A percentile compares a stretch with the other conserved stretches of the same genome.
Conservation (phyloP, 495 filamentous ascomycete genomes). For the Aspergillus hancockii region DNA sequence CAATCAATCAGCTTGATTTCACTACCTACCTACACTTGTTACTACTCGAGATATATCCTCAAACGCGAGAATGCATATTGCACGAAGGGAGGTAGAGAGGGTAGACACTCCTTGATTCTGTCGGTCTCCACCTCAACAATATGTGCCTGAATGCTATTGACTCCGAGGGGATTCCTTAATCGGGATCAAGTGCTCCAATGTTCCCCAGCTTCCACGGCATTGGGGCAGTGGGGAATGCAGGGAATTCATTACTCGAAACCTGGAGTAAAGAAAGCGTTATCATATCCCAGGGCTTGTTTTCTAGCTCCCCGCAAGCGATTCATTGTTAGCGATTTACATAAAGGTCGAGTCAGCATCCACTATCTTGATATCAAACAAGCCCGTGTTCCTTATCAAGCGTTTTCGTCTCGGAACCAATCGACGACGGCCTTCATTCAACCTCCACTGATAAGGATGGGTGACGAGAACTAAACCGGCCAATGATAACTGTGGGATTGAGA, state of each 20-base stretch:
- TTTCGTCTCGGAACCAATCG: conserved; percentile 4
- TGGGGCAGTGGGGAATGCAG: background rate
- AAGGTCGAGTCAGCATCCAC: background rate
- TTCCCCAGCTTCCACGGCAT: background rate
- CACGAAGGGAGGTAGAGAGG: background rate
- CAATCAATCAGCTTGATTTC: background rate
- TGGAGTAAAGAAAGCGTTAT: conserved; percentile 10
- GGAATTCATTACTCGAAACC: conserved; percentile 11
- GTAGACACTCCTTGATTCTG: background rate
- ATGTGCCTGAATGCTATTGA: background rate
- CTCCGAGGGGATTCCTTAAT: background rate
- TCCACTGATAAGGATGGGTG: conserved; percentile 15
- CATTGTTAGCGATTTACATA: conserved; percentile 1
- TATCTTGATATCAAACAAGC: conserved; percentile 1
- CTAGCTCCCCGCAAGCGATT: background rate
- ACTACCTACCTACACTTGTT: background rate
- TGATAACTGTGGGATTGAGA: background rate
- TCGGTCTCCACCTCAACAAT: background rate
- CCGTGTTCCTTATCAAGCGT: conserved; percentile 4
- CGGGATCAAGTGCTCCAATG: background rate
- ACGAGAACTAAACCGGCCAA: conserved; percentile 1
- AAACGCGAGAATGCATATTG: background rate
- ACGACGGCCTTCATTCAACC: background rate
- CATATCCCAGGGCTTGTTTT: background rate
- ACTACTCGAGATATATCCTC: too few species aligned